Percentiles rank a stretch among this genome's conserved stretches.
phyloP scores from a whole-genome alignment of 345 rosid genomes.

The Cardamine resedifolia region DNA sequence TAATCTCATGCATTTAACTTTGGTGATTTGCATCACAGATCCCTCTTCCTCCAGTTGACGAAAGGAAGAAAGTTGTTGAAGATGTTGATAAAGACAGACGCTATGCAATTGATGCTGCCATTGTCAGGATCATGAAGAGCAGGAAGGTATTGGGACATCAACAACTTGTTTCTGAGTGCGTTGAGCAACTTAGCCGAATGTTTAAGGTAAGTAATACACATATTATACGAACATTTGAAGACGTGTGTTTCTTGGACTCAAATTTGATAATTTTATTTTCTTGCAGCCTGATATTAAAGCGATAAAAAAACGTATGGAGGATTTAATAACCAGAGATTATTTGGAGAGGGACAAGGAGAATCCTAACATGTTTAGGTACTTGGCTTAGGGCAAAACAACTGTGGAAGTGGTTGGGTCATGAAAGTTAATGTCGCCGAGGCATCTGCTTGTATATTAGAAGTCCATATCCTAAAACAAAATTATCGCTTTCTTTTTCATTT shows the following conservation, averaged over 20 bases:
- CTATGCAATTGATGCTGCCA: constrained; percentile 94
- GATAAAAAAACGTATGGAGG: constrained; percentile 94
- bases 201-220: constrained; percentile 61
- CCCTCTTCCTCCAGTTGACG: constrained; percentile 93
- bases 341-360: constrained; percentile 91
- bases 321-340: constrained; percentile 80
- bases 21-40: constrained; percentile 49
- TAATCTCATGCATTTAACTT: neutral
- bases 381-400: constrained; percentile 48
- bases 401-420: constrained; percentile 10
- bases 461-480: neutral
- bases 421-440: constrained; percentile 7
- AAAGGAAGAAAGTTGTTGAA: constrained; percentile 89
- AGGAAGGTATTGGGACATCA: constrained; percentile 83
- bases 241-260: neutral
- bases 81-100: constrained; percentile 93
- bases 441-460: constrained; percentile 37
- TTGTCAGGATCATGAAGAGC: constrained; percentile 98
- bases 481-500: constrained; percentile 1
- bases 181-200: constrained; percentile 92
- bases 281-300: constrained; percentile 95
- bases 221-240: neutral
- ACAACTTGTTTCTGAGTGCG: constrained; percentile 82
- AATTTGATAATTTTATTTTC: constrained; percentile 1
- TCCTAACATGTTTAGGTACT: constrained; percentile 64